These are phyloP conservation scores for Aspergillus homomorphus DNA, from an alignment of 495 filamentous ascomycete genomes.

Conservation along the genomic window DNA sequence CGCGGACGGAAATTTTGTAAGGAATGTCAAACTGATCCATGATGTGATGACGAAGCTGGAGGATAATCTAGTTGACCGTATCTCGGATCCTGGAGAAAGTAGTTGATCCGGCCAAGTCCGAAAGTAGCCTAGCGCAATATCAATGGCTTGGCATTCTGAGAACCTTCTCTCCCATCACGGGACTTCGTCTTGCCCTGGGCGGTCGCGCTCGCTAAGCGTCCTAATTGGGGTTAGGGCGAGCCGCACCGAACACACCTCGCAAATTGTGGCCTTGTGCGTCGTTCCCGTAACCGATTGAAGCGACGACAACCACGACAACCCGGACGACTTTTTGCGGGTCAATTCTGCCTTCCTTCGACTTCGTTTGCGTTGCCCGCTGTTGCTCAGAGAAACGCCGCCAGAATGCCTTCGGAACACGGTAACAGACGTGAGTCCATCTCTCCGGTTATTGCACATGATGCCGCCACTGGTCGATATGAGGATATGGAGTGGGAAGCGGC, in stretches of 20 bases:
- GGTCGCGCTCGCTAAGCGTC: constrained; percentile 34
- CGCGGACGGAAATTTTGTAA: constrained; percentile 8
- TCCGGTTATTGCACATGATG: constrained; percentile 16
- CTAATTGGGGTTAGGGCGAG: constrained; percentile 41
- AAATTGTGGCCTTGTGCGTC: constrained; percentile 45
- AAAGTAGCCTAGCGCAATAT: constrained; percentile 15
- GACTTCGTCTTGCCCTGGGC: constrained; percentile 41
- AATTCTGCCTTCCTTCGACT: constrained; percentile 44
- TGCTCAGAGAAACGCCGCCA: constrained; percentile 53
- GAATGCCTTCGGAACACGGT: constrained; percentile 80
- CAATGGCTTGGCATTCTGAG: neutral
- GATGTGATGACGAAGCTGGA: constrained; percentile 5
- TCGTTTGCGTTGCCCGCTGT: constrained; percentile 46
- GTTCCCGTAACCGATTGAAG: constrained; percentile 37
- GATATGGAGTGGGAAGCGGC: constrained; percentile 6
- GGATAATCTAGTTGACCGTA: neutral
- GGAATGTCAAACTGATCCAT: neutral
- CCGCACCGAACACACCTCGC: constrained; percentile 40
- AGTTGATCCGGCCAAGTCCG: constrained; percentile 16
- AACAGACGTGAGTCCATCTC: constrained; percentile 69
- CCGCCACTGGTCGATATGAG: constrained; percentile 8
- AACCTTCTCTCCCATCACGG: constrained; percentile 27
- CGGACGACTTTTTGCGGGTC: constrained; percentile 49
- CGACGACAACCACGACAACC: constrained; percentile 52
- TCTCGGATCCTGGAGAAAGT: constrained; percentile 18